phyloP scores from a whole-genome alignment of 805 yeast genomes.

The Pichia scutulata region DNA sequence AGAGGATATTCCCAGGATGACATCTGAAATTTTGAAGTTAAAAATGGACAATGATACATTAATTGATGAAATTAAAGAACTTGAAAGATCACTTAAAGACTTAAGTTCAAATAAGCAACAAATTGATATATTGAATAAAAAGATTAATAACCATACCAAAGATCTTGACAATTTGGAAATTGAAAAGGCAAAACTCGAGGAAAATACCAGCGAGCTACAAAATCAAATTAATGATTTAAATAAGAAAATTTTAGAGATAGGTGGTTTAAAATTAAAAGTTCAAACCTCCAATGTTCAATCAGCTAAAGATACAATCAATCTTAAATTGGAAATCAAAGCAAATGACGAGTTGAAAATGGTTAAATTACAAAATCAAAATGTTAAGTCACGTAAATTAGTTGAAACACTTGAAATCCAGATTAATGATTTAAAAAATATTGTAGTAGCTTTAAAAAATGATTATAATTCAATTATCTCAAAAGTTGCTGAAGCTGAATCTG shows the following conservation, averaged over 20 bases:
- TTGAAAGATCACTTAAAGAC: constrained; percentile 36
- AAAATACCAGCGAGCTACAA: constrained; percentile 49
- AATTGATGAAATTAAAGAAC: constrained; percentile 43
- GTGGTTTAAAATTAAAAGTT: constrained; percentile 76
- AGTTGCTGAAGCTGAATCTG: constrained; percentile 28
- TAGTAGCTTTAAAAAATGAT: constrained; percentile 26
- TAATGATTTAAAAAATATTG: constrained; percentile 25
- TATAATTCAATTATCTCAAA: constrained; percentile 22
- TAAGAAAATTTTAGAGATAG: constrained; percentile 78
- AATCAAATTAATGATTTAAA: constrained; percentile 53
- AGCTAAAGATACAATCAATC: constrained; percentile 55
- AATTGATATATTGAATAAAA: constrained; percentile 26
- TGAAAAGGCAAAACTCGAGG: constrained; percentile 34
- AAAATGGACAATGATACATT: constrained; percentile 59
- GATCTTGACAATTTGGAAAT: constrained; percentile 29
- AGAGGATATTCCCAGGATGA: constrained; percentile 65
- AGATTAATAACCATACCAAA: constrained; percentile 23
- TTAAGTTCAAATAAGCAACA: constrained; percentile 19
- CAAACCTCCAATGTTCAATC: constrained; percentile 82
- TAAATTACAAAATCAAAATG: constrained; percentile 58
- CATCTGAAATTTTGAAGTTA: constrained; percentile 49
- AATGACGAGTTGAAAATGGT: constrained; percentile 48
- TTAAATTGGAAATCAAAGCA: constrained; percentile 47
- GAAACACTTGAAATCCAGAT: constrained; percentile 42
- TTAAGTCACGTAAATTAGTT: constrained; percentile 43